Evolutionary conservation across 805 yeast species (phyloP).

Genomic region (Teunomyces kruisii): DNA sequence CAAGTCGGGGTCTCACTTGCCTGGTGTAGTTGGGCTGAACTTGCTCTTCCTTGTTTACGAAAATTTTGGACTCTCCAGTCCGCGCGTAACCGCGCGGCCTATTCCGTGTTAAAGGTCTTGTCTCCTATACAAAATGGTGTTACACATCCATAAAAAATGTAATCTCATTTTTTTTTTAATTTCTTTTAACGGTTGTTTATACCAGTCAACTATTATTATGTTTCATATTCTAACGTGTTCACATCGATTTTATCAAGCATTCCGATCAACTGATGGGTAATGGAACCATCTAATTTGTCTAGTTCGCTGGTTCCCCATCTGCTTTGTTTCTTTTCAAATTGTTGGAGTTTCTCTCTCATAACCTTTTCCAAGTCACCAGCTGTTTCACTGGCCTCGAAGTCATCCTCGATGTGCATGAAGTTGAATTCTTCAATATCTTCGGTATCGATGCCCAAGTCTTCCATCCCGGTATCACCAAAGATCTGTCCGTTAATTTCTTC

Average conservation of each 20-base stretch:
- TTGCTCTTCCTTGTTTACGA: too few species aligned
- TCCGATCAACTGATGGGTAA: constrained; percentile 10
- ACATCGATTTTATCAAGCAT: background rate
- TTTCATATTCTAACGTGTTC: background rate
- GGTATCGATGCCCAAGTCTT: constrained; percentile 37
- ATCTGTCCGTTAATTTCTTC: constrained; percentile 38
- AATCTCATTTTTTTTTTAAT: too few species aligned
- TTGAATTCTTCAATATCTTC: constrained; percentile 49
- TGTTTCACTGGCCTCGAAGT: constrained; percentile 16
- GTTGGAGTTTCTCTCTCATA: constrained; percentile 19
- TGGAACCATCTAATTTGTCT: constrained; percentile 24
- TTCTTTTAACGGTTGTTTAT: too few species aligned
- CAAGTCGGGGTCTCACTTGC: too few species aligned
- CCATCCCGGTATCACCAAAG: constrained; percentile 23
- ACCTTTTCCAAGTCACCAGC: constrained; percentile 32
- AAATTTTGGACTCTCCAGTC: too few species aligned
- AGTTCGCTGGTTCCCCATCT: constrained; percentile 28
- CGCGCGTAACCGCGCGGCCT: too few species aligned
- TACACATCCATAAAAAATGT: too few species aligned
- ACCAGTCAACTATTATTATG: too few species aligned
- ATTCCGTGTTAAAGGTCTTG: too few species aligned
- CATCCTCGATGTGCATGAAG: constrained; percentile 20
- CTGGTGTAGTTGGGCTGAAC: too few species aligned
- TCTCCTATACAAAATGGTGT: too few species aligned
- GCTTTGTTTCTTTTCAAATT: constrained; percentile 14